These are phyloP conservation scores for Knoxdaviesia proteae DNA, from an alignment of 2,329 filamentous ascomycete species.

Conservation along the genomic window DNA sequence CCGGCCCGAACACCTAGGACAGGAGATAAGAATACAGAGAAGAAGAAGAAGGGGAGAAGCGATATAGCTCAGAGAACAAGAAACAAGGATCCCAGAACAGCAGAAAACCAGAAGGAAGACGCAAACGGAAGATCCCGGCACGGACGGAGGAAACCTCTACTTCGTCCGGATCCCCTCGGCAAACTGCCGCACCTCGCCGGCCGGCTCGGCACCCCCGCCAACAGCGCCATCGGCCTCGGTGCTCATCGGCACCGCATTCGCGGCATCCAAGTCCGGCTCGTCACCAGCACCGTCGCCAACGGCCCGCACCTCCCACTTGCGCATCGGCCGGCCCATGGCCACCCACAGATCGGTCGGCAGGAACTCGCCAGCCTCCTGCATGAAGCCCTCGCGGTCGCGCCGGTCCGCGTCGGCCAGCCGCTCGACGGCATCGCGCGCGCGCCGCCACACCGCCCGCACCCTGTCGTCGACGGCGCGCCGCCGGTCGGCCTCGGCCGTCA, in stretches of 20 bases:
- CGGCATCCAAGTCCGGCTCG: conserved; percentile 3
- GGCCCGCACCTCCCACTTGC: conserved; percentile 26
- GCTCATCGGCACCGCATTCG: not conserved
- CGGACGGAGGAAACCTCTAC: not conserved
- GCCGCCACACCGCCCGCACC: conserved; percentile 52
- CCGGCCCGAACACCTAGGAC: not conserved
- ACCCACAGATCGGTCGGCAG: conserved; percentile 78
- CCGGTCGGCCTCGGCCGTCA: conserved; percentile 68
- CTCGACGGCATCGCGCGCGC: conserved; percentile 58
- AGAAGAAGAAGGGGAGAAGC: not conserved
- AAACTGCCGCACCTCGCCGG: not conserved
- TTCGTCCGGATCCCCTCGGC: not conserved
- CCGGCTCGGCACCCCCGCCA: not conserved
- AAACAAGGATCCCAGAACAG: not conserved
- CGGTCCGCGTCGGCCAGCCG: conserved; percentile 55
- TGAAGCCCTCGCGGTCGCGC: conserved; percentile 55
- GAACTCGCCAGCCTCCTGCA: conserved; percentile 65
- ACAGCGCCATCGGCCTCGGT: not conserved
- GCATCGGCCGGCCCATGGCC: conserved; percentile 42
- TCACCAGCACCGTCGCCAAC: conserved; percentile 10
- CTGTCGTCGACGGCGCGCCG: conserved; percentile 52
- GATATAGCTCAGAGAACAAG: not conserved
- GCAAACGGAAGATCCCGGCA: not conserved
- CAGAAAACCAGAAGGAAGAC: not conserved
- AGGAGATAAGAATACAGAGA: not conserved